Evolutionary conservation across 176 grass and related monocot genomes (phyloP), one percentile per base, ranked within the genome.

Genomic region (Elaeis guineensis): DNA sequence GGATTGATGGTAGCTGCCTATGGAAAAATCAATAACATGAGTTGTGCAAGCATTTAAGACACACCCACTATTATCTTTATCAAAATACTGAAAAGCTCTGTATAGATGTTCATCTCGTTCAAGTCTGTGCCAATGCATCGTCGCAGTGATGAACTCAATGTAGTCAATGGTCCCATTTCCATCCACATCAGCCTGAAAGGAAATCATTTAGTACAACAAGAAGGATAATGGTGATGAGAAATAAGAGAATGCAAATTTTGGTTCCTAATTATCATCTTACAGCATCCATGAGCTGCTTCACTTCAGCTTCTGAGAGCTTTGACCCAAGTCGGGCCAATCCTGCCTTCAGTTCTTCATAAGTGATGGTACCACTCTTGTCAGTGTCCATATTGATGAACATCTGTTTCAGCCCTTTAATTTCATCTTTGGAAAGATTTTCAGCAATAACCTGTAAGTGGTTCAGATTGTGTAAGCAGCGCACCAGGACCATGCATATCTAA

Each of bases 321-420:
- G 92, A 97, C 32, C 92, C 92, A 71, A 97, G 83, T 57, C 86
- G 86, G 58, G 92, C 84, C 52, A 97, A 77, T 54, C 92, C 92
- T 17, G 69, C 78, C 85, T 91, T 88, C 61, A 97, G 83, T 85
- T 97, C 92, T 82, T 97, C 92, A 26, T 97, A 97, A 64, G 92
- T 97, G 66, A 97, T 97, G 16, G 78, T 82, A 30, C 92, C 92
- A 57, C 92, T 97, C 19, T 78, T 80, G 51, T 97, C 92, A 11
- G 92, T 97, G 68, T 97, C 92, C 59, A 97, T 91, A 70, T 97
- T 97, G 48, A 61, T 80, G 56, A 97, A 97, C 92, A 97, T 97
- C 77, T 97, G 92, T 69, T 97, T 97, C 73, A 97, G 25, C 25
- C 92, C 92, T 79, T 91, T 85, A 71, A 97, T 97, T 65, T 97